Evolutionary conservation across 2,329 filamentous ascomycete genomes (phyloP), one percentile per base, ranked within the genome.

Genomic region (Colletotrichum nymphaeae): DNA sequence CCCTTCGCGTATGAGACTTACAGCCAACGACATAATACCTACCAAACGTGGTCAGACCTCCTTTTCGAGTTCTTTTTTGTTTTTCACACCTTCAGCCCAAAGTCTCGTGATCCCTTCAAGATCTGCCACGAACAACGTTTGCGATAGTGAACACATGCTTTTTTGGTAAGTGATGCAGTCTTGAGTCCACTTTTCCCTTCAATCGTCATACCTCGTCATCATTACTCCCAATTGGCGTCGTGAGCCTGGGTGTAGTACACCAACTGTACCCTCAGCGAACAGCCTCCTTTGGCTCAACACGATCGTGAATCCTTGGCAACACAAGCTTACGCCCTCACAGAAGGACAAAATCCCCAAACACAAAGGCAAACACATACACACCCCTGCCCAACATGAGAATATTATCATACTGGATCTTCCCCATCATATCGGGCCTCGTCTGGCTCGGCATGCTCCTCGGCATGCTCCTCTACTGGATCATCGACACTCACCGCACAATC

Each of bases 371-470:
- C 32, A 63, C 52, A 32, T 42, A 35, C 32, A 35, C 32, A 12
- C 32, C 5, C 32, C 12, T 19, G 69, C 35, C 68, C 68, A 74
- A 59, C 22, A 77, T 77, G 75, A 77, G 60, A 63, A 56, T 75
- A 35, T 22, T 77, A 32, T 77, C 76, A 22, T 77, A 84, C 75
- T 86, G 84, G 84, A 83, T 93, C 71, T 87, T 95, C 42, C 94
- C 94, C 76, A 84, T 95, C 74, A 86, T 95, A 76, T 91, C 93
- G 60, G 89, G 91, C 76, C 78, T 89, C 70, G 85, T 90, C 76
- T 93, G 92, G 92, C 86, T 93, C 14, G 87, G 87, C 74, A 94
- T 91, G 80, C 87, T 95, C 19, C 86, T 95, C 30, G 90, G 88
- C 68, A 88, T 95, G 83, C 85, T 95, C 71, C 86, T 93, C n/a